These are phyloP conservation scores for Tephrocybe sp. DNA, from an alignment of 768 basidiomycete species.

Conservation along the genomic window DNA sequence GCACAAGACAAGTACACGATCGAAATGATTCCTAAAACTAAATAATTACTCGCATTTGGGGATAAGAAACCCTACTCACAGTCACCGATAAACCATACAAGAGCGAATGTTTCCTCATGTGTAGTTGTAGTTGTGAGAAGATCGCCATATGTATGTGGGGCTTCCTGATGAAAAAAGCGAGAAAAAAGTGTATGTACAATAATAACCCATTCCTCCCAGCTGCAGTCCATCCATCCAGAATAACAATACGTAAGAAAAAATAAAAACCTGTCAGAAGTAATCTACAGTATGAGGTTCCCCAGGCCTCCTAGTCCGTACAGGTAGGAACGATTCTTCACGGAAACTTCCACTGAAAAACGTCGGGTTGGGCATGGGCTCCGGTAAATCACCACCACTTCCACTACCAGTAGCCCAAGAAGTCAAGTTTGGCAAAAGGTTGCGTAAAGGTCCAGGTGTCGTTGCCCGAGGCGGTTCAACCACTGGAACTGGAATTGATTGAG, in stretches of 20 bases:
- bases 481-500: conserved; percentile 12
- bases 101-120: too few relatives aligned
- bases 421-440: conserved; percentile 20
- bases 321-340: conserved; percentile 31
- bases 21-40: too few relatives aligned
- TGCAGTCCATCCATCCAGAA: not conserved
- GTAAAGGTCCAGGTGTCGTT: conserved; percentile 12
- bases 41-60: too few relatives aligned
- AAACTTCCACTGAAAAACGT: conserved; percentile 31
- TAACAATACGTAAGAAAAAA: not conserved
- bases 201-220: not conserved
- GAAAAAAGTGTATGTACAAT: not conserved
- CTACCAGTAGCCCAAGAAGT: conserved; percentile 29
- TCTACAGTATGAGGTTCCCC: conserved; percentile 23
- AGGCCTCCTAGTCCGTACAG: conserved; percentile 18
- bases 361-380: conserved; percentile 24
- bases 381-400: conserved; percentile 22
- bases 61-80: too few relatives aligned
- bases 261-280: conserved; percentile 20
- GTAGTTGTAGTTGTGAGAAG: too few relatives aligned
- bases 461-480: conserved; percentile 4
- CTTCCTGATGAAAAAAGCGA: not conserved
- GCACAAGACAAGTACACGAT: too few relatives aligned
- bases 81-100: too few relatives aligned
- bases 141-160: too few relatives aligned